Evolutionary conservation across 2,329 filamentous ascomycete species (phyloP), one percentile per base, ranked within the genome.

Genomic region (Colletotrichum sp.): DNA sequence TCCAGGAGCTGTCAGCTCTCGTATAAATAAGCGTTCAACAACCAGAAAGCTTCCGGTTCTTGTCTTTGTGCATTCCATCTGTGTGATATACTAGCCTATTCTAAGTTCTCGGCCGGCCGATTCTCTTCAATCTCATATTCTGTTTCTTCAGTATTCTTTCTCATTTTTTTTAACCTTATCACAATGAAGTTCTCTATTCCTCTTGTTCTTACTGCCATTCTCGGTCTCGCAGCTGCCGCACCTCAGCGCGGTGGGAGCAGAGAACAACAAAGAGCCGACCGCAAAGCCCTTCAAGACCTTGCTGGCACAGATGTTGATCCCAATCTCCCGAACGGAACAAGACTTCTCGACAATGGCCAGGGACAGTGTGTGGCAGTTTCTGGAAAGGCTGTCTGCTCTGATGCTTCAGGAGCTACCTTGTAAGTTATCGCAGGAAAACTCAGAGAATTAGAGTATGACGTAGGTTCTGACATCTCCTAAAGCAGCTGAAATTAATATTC

Each of bases 331-430:
- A 75, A 75, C 13, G 67, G 72, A 22, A 75, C 67, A 13, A 66
- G 49, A 3, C 72, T 75, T 49, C 61, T 75, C 13, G 19, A 19
- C n/a, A 75, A 66, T 19, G 67, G 67, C 19, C 67, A 75, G 16
- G 72, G 72, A 7, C 67, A 71, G 15, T 75, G 67, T 22, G 49
- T 71, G 7, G 72, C 72, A 19, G 72, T 75, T 7, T 75, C 72
- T 22, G 61, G 67, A 16, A 71, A 36, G 52, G 67, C 72, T 11
- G 72, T 75, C 8, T 75, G 72, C 34, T 71, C 72, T 16, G 68
- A 75, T 36, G 22, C 61, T 4, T 61, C 49, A 4, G 67, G 72
- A 16, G 72, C 72, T 27, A 71, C 67, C 7, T 22, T 71, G 61
- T 75, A 11, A 49, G 72, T 71, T 19, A 12, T 13, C 25, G 27